A percentile compares a stretch with the other conserved stretches of the same genome.
These are phyloP conservation scores for Fagus crenata DNA, from an alignment of 306 rosid genomes.

Conservation along the genomic window DNA sequence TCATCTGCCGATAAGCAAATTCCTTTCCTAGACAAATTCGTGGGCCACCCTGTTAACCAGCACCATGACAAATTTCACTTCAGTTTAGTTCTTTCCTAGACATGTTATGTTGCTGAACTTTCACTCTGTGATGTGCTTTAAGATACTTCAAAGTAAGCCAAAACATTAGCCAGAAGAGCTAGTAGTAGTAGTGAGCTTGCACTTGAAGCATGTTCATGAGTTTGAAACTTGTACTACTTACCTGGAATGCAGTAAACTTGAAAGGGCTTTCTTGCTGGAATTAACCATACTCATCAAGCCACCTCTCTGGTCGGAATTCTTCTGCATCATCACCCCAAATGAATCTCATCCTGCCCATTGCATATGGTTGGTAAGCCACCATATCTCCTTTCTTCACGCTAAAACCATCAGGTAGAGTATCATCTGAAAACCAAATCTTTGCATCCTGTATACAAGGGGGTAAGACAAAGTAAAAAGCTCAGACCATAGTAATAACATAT, in stretches of 20 bases:
- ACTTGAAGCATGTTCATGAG: neutral
- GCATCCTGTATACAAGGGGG: conserved; percentile 51
- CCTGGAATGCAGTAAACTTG: conserved; percentile 82
- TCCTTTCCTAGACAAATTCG: conserved; percentile 84
- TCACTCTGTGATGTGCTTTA: too few species aligned
- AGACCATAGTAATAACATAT: too few species aligned
- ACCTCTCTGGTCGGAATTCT: conserved; percentile 65
- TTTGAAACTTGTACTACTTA: conserved; percentile 24
- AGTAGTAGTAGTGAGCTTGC: neutral
- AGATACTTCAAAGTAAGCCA: too few species aligned
- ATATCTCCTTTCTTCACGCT: conserved; percentile 62
- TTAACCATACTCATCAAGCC: conserved; percentile 59
- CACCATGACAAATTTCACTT: neutral
- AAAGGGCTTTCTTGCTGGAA: conserved; percentile 65
- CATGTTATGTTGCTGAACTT: too few species aligned
- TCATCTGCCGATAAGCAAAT: conserved; percentile 85
- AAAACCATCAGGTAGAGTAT: conserved; percentile 67
- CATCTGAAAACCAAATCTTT: conserved; percentile 63
- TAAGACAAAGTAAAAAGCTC: too few species aligned
- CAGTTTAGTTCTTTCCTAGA: too few species aligned
- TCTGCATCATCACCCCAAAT: conserved; percentile 86
- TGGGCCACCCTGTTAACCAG: conserved; percentile 66
- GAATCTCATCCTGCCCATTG: conserved; percentile 83
- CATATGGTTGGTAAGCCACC: conserved; percentile 67
- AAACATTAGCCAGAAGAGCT: neutral